Percentiles rank a stretch among this genome's conserved stretches.
phyloP scores from a whole-genome alignment of 495 filamentous ascomycete species.

The Aspergillus indologenus region DNA sequence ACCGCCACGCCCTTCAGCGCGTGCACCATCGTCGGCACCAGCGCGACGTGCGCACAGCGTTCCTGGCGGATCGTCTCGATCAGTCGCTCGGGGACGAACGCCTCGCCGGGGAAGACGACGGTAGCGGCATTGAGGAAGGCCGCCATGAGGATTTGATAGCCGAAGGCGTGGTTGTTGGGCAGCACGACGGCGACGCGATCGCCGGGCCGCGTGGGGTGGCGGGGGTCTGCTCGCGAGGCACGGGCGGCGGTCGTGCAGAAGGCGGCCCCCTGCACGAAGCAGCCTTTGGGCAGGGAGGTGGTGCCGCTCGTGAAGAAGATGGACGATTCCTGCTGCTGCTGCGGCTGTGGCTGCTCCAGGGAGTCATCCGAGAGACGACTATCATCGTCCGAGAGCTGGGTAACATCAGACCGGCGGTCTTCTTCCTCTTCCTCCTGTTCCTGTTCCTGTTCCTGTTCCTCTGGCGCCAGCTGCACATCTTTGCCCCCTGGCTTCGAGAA shows the following conservation, averaged over 20 bases:
- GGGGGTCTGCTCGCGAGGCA: background rate
- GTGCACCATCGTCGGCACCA: constrained; percentile 39
- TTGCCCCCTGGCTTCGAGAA: too few relatives aligned
- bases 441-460: too few relatives aligned
- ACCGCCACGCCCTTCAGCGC: constrained; percentile 11
- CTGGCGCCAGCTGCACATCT: too few relatives aligned
- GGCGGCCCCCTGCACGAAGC: constrained; percentile 19
- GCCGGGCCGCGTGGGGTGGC: background rate
- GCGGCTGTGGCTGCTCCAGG: too few relatives aligned
- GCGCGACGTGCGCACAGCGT: constrained; percentile 26
- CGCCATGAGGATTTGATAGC: constrained; percentile 27
- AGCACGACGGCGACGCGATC: constrained; percentile 30
- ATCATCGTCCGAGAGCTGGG: too few relatives aligned
- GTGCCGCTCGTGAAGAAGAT: constrained; percentile 46
- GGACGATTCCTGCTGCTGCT: constrained; percentile 1
- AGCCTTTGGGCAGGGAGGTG: constrained; percentile 39
- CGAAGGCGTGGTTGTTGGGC: constrained; percentile 37
- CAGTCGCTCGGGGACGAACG: constrained; percentile 31
- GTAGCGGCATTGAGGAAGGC: constrained; percentile 28
- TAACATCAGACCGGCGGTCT: too few relatives aligned
- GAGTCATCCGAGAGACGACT: too few relatives aligned
- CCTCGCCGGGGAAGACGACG: constrained; percentile 28
- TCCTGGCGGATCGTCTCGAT: constrained; percentile 15
- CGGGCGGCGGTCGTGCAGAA: background rate
- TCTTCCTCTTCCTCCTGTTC: too few relatives aligned